Evolutionary conservation across 2,329 filamentous ascomycete species (phyloP).

Genomic region (Aspergillus ruber): DNA sequence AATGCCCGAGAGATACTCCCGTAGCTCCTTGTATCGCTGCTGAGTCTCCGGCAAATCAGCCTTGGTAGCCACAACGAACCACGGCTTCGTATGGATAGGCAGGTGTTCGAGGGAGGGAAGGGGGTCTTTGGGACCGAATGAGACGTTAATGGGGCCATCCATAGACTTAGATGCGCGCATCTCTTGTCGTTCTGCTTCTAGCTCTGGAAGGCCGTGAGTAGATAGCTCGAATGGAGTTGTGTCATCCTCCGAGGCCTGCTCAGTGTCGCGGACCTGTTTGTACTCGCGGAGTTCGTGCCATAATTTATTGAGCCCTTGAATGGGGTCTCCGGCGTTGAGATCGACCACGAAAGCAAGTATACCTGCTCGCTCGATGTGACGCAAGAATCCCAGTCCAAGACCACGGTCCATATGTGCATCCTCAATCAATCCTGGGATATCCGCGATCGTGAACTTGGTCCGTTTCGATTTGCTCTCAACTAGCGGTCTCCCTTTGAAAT

Average conservation of each 20-base stretch:
- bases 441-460: constrained; percentile 84
- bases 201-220: constrained; percentile 16
- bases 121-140: constrained; percentile 9
- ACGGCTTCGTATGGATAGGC: constrained; percentile 88
- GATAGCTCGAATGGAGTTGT: constrained; percentile 50
- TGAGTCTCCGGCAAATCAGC: constrained; percentile 75
- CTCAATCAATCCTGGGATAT: constrained; percentile 90
- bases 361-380: constrained; percentile 88
- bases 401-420: constrained; percentile 89
- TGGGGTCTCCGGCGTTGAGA: constrained; percentile 70
- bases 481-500: constrained; percentile 68
- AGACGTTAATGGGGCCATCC: not conserved
- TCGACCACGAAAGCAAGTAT: constrained; percentile 93
- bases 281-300: constrained; percentile 91
- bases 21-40: constrained; percentile 65
- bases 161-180: not conserved
- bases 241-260: constrained; percentile 58
- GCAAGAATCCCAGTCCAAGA: constrained; percentile 81
- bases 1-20: constrained; percentile 63
- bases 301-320: constrained; percentile 68
- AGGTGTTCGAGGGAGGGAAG: constrained; percentile 49
- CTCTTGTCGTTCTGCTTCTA: constrained; percentile 8
- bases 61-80: constrained; percentile 94
- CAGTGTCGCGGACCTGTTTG: constrained; percentile 69
- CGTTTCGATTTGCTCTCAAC: constrained; percentile 52